Evolutionary conservation across 2,329 filamentous ascomycete species (phyloP).

Genomic region (Elsinoe necatrix): DNA sequence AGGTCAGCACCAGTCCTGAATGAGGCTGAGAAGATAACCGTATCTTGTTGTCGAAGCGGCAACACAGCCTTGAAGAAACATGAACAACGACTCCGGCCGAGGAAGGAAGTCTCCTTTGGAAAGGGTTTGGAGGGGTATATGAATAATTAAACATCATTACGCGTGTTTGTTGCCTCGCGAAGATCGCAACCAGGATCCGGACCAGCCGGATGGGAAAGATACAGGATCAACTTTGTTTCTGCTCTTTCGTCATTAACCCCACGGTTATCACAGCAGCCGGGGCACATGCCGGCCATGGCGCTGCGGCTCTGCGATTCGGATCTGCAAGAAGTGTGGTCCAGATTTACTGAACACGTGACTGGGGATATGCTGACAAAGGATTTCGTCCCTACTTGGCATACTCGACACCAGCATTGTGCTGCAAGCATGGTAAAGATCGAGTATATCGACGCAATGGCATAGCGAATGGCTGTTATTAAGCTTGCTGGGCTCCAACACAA

Average conservation of each 20-base stretch:
- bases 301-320: background rate
- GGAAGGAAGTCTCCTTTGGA: background rate
- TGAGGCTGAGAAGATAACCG: background rate
- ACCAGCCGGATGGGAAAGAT: background rate
- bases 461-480: background rate
- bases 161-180: background rate
- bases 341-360: background rate
- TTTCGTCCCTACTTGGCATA: background rate
- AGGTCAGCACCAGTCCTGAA: conserved; percentile 2
- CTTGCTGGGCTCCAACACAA: background rate
- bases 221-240: conserved; percentile 3
- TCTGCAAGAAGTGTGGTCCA: background rate
- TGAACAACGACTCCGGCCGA: background rate
- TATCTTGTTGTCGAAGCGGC: background rate
- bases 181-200: conserved; percentile 3
- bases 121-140: background rate
- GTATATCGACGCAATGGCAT: background rate
- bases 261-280: background rate
- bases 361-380: background rate
- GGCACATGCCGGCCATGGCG: background rate
- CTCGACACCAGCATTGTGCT: background rate
- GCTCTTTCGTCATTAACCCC: conserved; percentile 10
- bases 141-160: background rate
- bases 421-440: background rate
- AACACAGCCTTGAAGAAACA: background rate